These are phyloP conservation scores for Colletotrichum godetiae DNA, from an alignment of 2,329 filamentous ascomycete species.

Conservation along the genomic window DNA sequence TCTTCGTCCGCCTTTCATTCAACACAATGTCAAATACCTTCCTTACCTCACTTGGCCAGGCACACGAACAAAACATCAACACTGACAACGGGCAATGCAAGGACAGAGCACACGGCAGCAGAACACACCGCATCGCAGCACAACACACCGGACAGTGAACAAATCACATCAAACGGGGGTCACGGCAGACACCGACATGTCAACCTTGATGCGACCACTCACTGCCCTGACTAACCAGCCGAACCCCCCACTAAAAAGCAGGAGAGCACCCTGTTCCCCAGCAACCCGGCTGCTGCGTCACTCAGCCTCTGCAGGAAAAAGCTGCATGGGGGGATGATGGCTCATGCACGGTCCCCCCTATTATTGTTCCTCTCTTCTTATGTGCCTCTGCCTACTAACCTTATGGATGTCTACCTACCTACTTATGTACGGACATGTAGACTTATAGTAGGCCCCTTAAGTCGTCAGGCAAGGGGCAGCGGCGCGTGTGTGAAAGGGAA, in stretches of 20 bases:
- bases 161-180: neutral
- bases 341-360: conserved; percentile 5
- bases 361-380: neutral
- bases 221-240: neutral
- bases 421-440: too few species aligned
- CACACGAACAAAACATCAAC: neutral
- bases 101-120: neutral
- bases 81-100: neutral
- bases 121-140: neutral
- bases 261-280: conserved; percentile 34
- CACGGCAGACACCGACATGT: neutral
- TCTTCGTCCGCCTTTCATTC: neutral
- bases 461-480: neutral
- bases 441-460: neutral
- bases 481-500: neutral
- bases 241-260: conserved; percentile 11
- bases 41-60: neutral
- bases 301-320: neutral
- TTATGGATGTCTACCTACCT: neutral
- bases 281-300: conserved; percentile 30
- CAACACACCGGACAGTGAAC: neutral
- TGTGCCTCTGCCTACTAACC: neutral
- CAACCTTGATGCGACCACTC: conserved; percentile 3
- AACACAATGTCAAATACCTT: too few species aligned
- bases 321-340: neutral